Conservation (phyloP, 2,329 filamentous ascomycete genomes). For the Herpotrichia juniperi region DNA sequence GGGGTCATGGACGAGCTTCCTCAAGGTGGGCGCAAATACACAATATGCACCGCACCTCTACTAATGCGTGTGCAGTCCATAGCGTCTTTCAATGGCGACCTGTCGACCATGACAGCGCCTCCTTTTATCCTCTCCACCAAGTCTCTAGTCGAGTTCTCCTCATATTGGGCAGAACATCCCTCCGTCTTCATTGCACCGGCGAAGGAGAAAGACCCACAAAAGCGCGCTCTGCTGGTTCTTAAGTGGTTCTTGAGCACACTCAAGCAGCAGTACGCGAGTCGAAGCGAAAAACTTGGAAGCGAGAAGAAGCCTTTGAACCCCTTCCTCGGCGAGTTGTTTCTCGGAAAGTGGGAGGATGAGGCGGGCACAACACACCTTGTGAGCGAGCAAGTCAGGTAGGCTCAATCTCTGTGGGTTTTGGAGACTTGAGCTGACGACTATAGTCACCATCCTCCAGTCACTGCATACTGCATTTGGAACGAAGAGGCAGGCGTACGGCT, state of each 20-base stretch:
- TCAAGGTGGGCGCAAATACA: slow-evolving; percentile 48
- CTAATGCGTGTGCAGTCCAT: slow-evolving; percentile 49
- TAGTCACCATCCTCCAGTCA: slow-evolving; percentile 90
- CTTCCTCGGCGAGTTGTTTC: slow-evolving; percentile 91
- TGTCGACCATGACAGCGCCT: slow-evolving; percentile 62
- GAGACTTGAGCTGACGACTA: slow-evolving; percentile 5
- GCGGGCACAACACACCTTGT: slow-evolving; percentile 83
- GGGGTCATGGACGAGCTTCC: slow-evolving; percentile 56
- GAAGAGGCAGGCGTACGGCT: slow-evolving; percentile 76
- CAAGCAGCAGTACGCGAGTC: slow-evolving; percentile 79
- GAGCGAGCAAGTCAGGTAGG: slow-evolving; percentile 87
- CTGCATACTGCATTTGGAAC: slow-evolving; percentile 92
- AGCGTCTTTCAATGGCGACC: slow-evolving; percentile 61
- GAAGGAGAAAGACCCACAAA: slow-evolving; percentile 77
- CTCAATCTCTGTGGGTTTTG: not conserved
- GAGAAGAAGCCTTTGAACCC: slow-evolving; percentile 99
- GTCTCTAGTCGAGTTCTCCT: slow-evolving; percentile 63
- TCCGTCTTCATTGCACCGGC: slow-evolving; percentile 80
- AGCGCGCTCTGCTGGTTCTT: slow-evolving; percentile 83
- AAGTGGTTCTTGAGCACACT: slow-evolving; percentile 96
- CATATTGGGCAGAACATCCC: slow-evolving; percentile 63
- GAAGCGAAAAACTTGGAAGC: slow-evolving; percentile 81
- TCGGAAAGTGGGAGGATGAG: slow-evolving; percentile 86
- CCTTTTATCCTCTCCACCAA: slow-evolving; percentile 62
- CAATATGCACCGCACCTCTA: not conserved